These are phyloP conservation scores for Fonsecaea pedrosoi DNA, from an alignment of 2,329 filamentous ascomycete genomes.

Conservation along the genomic window DNA sequence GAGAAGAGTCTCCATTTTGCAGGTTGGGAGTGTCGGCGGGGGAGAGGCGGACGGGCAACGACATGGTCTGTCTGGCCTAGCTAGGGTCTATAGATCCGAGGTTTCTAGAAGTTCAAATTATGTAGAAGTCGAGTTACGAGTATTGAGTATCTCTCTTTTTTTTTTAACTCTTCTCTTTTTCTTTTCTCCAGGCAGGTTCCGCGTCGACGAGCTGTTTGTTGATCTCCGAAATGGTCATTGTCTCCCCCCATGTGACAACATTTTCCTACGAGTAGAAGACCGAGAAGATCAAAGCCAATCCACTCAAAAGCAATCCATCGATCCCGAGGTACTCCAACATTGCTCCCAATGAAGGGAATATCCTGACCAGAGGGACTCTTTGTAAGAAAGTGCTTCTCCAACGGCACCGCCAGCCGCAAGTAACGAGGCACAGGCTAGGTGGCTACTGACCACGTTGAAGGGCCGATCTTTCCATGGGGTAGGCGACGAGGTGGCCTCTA, in stretches of 20 bases:
- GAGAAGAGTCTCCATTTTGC: constrained; percentile 13
- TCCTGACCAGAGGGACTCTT: neutral
- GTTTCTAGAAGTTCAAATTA: neutral
- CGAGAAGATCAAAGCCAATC: neutral
- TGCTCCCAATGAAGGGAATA: neutral
- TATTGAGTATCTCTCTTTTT: no score
- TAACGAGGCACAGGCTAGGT: neutral
- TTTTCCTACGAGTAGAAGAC: neutral
- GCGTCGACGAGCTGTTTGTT: constrained; percentile 8
- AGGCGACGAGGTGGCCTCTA: neutral
- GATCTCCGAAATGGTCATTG: constrained; percentile 1
- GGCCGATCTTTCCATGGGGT: constrained; percentile 5
- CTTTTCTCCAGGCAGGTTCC: neutral
- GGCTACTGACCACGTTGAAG: neutral
- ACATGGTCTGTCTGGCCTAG: constrained; percentile 1
- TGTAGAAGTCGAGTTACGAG: neutral
- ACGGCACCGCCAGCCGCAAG: neutral
- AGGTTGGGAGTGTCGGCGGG: constrained; percentile 14
- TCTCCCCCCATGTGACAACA: no score
- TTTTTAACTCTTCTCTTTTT: neutral
- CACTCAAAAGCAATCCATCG: neutral
- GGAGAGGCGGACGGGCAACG: constrained; percentile 11
- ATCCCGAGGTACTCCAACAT: constrained; percentile 5
- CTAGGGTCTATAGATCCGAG: no score
- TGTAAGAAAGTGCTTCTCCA: constrained; percentile 5